A percentile compares a stretch with the other conserved stretches of the same genome.
phyloP scores from a whole-genome alignment of 225 moss, liverwort and hornwort species.

The Anthoceros angustus region DNA sequence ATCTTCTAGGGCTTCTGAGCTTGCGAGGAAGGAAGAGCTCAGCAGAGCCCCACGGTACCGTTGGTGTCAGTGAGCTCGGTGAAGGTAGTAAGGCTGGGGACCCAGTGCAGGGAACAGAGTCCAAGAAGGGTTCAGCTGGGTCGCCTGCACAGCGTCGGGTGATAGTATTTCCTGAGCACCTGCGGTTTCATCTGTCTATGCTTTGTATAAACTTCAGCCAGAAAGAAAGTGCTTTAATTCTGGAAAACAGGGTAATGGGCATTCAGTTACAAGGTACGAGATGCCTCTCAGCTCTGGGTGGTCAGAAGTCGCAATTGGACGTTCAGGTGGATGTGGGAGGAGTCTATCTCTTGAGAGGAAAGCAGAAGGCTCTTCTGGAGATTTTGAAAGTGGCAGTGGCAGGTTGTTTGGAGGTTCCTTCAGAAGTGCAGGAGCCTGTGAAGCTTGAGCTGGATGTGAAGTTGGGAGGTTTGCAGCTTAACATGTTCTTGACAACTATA shows the following conservation, averaged over 20 bases:
- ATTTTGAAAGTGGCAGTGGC: constrained; percentile 56
- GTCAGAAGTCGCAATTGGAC: constrained; percentile 41
- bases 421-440: constrained; percentile 39
- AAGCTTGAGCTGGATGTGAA: constrained; percentile 64
- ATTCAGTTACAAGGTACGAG: constrained; percentile 45
- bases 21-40: not conserved
- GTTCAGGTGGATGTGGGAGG: constrained; percentile 55
- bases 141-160: too few relatives aligned
- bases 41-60: not conserved
- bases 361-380: constrained; percentile 54
- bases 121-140: not conserved
- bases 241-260: constrained; percentile 53
- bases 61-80: too few relatives aligned
- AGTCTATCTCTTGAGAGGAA: constrained; percentile 52
- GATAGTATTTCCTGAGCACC: not conserved
- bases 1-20: not conserved
- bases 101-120: not conserved
- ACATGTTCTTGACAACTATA: constrained; percentile 47
- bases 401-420: constrained; percentile 52
- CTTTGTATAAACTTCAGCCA: not conserved
- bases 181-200: not conserved
- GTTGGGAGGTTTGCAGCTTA: constrained; percentile 69
- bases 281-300: constrained; percentile 30
- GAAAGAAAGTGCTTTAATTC: constrained; percentile 23
- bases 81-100: not conserved